phyloP scores from a whole-genome alignment of 2,329 filamentous ascomycete species.

The Westerdykella aurantiaca region DNA sequence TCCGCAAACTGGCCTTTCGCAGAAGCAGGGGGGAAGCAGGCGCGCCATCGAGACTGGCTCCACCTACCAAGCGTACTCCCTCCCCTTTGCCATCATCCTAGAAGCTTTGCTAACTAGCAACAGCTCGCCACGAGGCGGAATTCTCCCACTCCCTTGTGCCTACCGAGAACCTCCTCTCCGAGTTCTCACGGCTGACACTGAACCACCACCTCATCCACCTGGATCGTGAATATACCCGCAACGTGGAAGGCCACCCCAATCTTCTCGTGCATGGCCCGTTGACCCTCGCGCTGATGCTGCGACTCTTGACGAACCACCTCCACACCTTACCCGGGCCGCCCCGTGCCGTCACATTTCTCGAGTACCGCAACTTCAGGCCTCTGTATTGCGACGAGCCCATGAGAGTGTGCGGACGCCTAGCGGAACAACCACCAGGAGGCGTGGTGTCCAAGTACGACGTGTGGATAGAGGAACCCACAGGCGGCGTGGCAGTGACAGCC shows the following conservation, averaged over 20 bases:
- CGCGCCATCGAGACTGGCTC: slow-evolving; percentile 37
- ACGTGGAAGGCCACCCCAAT: slow-evolving; percentile 67
- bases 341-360: slow-evolving; percentile 51
- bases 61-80: neutral
- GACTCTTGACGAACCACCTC: slow-evolving; percentile 56
- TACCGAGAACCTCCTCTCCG: slow-evolving; percentile 68
- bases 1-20: slow-evolving; percentile 60
- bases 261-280: slow-evolving; percentile 85
- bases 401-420: slow-evolving; percentile 57
- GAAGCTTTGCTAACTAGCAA: slow-evolving; percentile 9
- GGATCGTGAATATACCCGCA: slow-evolving; percentile 62
- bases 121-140: slow-evolving; percentile 47
- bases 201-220: slow-evolving; percentile 92
- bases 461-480: slow-evolving; percentile 39
- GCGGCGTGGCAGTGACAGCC: slow-evolving; percentile 43
- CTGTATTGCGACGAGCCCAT: slow-evolving; percentile 69
- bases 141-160: slow-evolving; percentile 59
- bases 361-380: slow-evolving; percentile 77
- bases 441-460: slow-evolving; percentile 27
- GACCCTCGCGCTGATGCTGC: slow-evolving; percentile 69
- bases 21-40: slow-evolving; percentile 41
- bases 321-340: slow-evolving; percentile 8
- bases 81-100: neutral
- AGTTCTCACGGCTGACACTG: slow-evolving; percentile 71
- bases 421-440: slow-evolving; percentile 24